Evolutionary conservation across 2,329 filamentous ascomycete species (phyloP), one percentile per base, ranked within the genome.

Genomic region (Decorospora gaudefroyi): DNA sequence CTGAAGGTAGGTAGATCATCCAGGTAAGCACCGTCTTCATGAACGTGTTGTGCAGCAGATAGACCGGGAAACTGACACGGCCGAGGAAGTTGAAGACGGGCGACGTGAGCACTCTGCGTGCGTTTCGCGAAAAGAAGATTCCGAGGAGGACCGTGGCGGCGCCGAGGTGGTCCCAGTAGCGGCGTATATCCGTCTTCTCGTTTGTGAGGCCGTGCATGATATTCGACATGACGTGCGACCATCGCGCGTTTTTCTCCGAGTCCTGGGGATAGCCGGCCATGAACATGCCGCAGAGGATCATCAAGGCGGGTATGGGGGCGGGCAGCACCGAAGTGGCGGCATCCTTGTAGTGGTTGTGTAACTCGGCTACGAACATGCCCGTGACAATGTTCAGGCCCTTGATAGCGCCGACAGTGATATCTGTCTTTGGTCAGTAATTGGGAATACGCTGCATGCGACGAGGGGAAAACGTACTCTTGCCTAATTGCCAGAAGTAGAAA

Each of bases 61-160:
- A 85, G 10, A 86, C 79, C 1, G 82, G 81, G 57, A 85, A 85
- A 30, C 79, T 82, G 68, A 84, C 78, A 57, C 79, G 80, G 30
- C 83, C 83, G 9, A 85, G 76, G 76, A 81, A 85, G 30, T 82
- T 74, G 29, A 85, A 76, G 41, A 76, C 74, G 21, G 75, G 76
- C 45, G 76, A 77, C 3, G 79, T 79, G 2, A 85, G 74, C 1
- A 78, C 53, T 36, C 74, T 74, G 49, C 82, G 81, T 19, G 78
- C 67, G 18, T 68, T 62, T 1, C 74, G 73, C 0, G 77, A 81
- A 54, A 80, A 77, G 57, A 82, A 74, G 48, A 81, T 72, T 7
- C 76, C 78, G 4, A 81, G 57, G 3, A 75, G 69, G 35, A 82
- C 71, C 15, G 77, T 69, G 4, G 76, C 66, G 2, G 77, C 74